Evolutionary conservation across 2,329 filamentous ascomycete genomes (phyloP), one percentile per base, ranked within the genome.

Genomic region (Pleomassaria siparia): DNA sequence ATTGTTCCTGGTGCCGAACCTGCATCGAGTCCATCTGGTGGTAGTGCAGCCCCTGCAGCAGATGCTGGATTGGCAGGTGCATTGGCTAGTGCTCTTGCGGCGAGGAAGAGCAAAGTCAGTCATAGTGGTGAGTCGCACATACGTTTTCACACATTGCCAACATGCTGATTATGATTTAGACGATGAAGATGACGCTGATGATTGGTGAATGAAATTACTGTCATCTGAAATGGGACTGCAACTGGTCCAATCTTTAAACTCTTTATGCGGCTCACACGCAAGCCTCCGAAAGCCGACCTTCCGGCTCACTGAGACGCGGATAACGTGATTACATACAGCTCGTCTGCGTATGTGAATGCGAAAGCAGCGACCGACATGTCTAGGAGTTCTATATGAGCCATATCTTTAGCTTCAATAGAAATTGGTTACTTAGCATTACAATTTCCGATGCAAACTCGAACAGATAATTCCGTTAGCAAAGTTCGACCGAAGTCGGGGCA

Each of bases 71-170:
- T 79, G 58, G 76, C 76, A 46, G 74, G 74, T 11, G 76, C 76
- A 37, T 66, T 96, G 80, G 89, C 90, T 18, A 89, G 87, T 74
- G 91, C 90, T 40, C 74, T 96, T 59, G 89, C 89, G 50, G 86
- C 84, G 74, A 81, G 92, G 71, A 96, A 96, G 78, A 84, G 90
- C 72, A 96, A 95, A 79, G 92, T 96, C 69, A 89, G 89, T 74
- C 87, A 89, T 70, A 95, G 89, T 79, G 92, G 92, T 96, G 83
- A 84, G 61, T 62, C 43, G 18, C 36, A 9, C 33, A 20, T 40
- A 29, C 11, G 41, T 47, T 54, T 54, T 36, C 49, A 42, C 39
- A 35, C 4, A 26, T 20, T 44, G 16, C 33, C 40, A 24, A 33
- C 32, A 46, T 60, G 49, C 63, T 72, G 59, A 73, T 51, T 49